Evolutionary conservation across 331 rosid genomes (phyloP), one percentile per base, ranked within the genome.

Genomic region (Ulmus americana): DNA sequence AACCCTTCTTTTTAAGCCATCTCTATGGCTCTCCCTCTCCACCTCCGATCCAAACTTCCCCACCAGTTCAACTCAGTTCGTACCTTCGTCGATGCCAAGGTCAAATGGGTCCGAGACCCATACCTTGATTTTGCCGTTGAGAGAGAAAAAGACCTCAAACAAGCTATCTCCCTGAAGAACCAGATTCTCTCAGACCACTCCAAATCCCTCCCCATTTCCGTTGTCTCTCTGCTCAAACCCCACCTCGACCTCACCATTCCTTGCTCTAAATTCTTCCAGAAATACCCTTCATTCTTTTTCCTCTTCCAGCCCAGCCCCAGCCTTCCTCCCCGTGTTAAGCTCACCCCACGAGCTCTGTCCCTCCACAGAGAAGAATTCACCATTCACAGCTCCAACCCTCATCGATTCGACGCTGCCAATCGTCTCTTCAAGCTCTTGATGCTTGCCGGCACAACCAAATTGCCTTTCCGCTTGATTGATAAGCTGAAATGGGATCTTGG

Each of bases 401-500:
- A 68, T 61, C 62, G 86, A 20, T 64, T 69, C 51, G 88, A 87
- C n/a, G 62, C 84, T 43, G 86, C 74, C 62, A 43, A 61, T 61
- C 77, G 95, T 60, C 85, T 90, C 14, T 48, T 86, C 4, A 88
- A 81, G 83, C 79, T 90, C 50, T 68, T 90, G 47, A 83, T 90
- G 97, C 95, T 90, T 51, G 74, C 89, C n/a, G 79, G 91, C 10
- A 70, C 68, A 50, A 47, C 18, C 6, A 79, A 67, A 54, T 76
- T 88, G 87, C 95, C 97, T 45, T 42, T 90, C 10, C 75, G 76
- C 78, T 65, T 90, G 42, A 82, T 88, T 63, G 87, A 90, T 60
- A 79, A 70, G 72, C 70, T 90, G 43, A 86, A 82, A 56, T 90
- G 97, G 95, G 97, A 90, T 77, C 6, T 90, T 81, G 97, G 97